A percentile compares a stretch with the other conserved stretches of the same genome.
These are phyloP conservation scores for Candida ipomoeae DNA, from an alignment of 805 yeast species.

Conservation along the genomic window DNA sequence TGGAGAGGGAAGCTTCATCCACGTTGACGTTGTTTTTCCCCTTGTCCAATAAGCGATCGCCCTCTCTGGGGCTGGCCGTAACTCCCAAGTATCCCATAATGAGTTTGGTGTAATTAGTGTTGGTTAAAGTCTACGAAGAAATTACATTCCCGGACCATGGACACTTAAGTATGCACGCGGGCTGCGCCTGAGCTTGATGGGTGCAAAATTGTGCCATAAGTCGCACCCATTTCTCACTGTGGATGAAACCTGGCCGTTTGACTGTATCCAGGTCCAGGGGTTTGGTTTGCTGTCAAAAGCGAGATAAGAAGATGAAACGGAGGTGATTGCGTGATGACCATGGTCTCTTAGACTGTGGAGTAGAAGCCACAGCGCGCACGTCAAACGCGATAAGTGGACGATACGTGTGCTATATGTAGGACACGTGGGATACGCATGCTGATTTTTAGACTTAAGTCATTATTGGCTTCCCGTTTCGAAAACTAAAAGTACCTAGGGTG, in stretches of 20 bases:
- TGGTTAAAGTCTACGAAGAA: background rate
- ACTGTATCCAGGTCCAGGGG: background rate
- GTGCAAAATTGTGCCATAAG: background rate
- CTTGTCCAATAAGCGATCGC: background rate
- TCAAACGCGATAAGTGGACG: too few species aligned
- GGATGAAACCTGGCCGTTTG: background rate
- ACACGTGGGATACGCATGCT: too few species aligned
- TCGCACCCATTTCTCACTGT: background rate
- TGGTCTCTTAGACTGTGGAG: background rate
- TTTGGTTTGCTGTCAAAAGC: background rate
- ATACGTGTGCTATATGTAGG: background rate
- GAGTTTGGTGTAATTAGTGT: background rate
- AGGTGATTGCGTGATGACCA: background rate
- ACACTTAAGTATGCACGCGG: background rate
- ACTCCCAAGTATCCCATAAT: slow-evolving; percentile 2
- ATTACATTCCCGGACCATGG: background rate
- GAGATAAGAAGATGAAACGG: background rate
- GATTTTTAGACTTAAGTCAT: too few species aligned
- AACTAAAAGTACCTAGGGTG: too few species aligned
- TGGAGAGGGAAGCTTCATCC: background rate
- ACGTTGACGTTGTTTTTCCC: background rate
- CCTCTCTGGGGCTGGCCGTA: background rate
- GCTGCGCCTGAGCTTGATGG: too few species aligned
- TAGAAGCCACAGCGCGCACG: background rate
- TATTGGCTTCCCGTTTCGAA: too few species aligned